phyloP scores from a whole-genome alignment of 768 basidiomycete species.

The Pleurotus ostreatus region DNA sequence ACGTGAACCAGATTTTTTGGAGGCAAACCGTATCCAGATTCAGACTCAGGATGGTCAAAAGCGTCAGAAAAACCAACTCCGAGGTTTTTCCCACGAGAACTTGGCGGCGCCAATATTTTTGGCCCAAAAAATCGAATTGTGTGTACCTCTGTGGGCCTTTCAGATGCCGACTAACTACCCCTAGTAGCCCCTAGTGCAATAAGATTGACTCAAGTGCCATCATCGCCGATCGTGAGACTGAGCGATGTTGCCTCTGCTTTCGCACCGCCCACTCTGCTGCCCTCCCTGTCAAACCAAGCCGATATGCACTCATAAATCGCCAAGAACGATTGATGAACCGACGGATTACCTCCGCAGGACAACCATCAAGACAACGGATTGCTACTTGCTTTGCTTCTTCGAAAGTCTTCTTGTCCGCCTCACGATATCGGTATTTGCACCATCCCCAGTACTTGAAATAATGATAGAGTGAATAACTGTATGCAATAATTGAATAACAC shows the following conservation, averaged over 20 bases:
- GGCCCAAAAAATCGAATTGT: no score
- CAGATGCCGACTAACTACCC: no score
- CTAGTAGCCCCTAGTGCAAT: not conserved
- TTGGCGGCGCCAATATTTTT: no score
- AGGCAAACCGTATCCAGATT: not conserved
- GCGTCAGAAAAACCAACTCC: no score
- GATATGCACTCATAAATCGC: constrained; percentile 32
- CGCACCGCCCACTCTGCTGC: constrained; percentile 35
- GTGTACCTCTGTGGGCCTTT: no score
- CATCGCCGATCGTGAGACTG: constrained; percentile 25
- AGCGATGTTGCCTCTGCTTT: constrained; percentile 28
- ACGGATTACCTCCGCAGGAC: constrained; percentile 29
- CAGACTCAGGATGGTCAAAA: no score
- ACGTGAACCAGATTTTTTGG: not conserved
- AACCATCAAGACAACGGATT: constrained; percentile 24
- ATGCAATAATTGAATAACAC: constrained; percentile 4
- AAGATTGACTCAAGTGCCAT: constrained; percentile 26
- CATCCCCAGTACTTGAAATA: constrained; percentile 22
- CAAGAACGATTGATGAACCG: constrained; percentile 32
- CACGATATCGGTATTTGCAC: constrained; percentile 29
- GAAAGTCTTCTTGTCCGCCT: constrained; percentile 27
- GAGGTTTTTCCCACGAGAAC: no score
- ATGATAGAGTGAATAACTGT: not conserved
- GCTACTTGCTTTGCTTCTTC: constrained; percentile 24
- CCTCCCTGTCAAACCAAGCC: constrained; percentile 26